Conservation (phyloP, 2,329 filamentous ascomycete species). For the Cladosporium sp. region DNA sequence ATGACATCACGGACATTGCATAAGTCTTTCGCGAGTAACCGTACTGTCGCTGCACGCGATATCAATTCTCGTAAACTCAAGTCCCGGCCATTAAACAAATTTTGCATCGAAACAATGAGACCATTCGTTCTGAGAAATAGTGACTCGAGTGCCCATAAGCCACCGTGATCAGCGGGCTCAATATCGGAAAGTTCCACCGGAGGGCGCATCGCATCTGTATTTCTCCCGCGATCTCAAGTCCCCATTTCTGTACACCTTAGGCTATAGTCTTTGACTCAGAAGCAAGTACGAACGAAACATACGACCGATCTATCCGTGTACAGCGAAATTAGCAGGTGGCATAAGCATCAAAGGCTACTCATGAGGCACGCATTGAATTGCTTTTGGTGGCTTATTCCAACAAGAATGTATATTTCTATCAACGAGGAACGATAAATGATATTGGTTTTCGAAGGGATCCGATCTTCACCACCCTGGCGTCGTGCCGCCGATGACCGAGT, state of each 20-base stretch:
- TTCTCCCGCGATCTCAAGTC: neutral
- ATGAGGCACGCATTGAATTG: neutral
- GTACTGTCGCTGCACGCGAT: neutral
- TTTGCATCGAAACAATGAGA: neutral
- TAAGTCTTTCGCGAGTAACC: neutral
- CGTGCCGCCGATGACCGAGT: neutral
- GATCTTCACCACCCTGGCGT: neutral
- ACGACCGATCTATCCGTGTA: neutral
- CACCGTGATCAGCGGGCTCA: neutral
- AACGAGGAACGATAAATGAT: neutral
- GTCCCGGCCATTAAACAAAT: neutral
- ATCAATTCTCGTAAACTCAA: neutral
- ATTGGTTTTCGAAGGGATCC: neutral
- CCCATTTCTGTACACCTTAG: neutral
- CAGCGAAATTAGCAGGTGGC: neutral
- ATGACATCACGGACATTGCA: neutral
- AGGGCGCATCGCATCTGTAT: neutral
- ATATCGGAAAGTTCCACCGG: neutral
- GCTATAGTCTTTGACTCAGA: neutral
- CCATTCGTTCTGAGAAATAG: neutral
- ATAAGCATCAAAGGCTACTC: neutral
- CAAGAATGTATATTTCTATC: neutral
- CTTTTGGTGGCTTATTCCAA: neutral
- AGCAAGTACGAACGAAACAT: neutral
- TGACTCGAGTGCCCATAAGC: neutral